These are phyloP conservation scores for Elsinoe batatas DNA, from an alignment of 2,329 filamentous ascomycete genomes.

Conservation along the genomic window DNA sequence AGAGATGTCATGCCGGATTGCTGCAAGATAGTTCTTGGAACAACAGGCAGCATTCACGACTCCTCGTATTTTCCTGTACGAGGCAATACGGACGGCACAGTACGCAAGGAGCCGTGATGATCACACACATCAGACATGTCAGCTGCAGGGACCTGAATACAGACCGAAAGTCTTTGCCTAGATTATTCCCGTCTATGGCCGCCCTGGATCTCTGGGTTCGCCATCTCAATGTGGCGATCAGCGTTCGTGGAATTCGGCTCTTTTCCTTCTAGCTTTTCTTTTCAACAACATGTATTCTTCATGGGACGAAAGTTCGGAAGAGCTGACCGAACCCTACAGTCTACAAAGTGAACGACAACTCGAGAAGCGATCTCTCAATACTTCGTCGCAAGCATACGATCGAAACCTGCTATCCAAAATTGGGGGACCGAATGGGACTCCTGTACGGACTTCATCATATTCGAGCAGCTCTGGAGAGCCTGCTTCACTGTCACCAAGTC, in stretches of 20 bases:
- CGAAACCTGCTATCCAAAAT: constrained; percentile 53
- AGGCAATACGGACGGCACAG: neutral
- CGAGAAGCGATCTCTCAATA: constrained; percentile 47
- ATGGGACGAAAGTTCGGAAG: neutral
- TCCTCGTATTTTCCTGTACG: constrained; percentile 6
- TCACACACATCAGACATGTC: constrained; percentile 5
- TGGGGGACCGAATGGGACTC: constrained; percentile 46
- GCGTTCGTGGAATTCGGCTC: neutral
- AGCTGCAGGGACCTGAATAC: neutral
- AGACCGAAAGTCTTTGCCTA: neutral
- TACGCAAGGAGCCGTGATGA: neutral
- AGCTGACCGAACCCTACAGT: constrained; percentile 26
- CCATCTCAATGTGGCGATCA: neutral
- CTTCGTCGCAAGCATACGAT: constrained; percentile 53
- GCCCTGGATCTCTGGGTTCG: constrained; percentile 3
- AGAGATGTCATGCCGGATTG: no score
- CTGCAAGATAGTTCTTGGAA: no score
- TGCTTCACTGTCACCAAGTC: constrained; percentile 28
- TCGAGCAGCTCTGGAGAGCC: constrained; percentile 21
- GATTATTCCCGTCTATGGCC: neutral
- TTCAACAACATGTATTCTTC: neutral
- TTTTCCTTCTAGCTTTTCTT: neutral
- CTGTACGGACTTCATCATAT: constrained; percentile 33
- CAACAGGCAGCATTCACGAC: no score
- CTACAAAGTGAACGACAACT: constrained; percentile 51